Conservation (phyloP, 2,329 filamentous ascomycete species). For the Alternaria solani region DNA sequence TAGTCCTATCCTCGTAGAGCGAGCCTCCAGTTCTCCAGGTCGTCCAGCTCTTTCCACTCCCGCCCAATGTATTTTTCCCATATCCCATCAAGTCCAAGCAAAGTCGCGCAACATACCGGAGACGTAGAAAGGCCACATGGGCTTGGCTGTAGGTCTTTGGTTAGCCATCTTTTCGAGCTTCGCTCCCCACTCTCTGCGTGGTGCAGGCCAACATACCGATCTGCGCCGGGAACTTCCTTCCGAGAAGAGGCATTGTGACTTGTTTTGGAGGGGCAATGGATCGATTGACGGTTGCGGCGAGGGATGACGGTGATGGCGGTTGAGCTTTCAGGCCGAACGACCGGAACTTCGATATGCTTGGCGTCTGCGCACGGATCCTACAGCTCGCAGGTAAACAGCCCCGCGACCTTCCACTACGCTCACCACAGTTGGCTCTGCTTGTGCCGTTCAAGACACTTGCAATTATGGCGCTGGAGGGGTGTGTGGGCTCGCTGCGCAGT, state of each 20-base stretch:
- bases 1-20: conserved; percentile 19
- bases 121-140: conserved; percentile 91
- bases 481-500: conserved; percentile 67
- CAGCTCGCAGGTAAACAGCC: conserved; percentile 18
- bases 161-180: conserved; percentile 37
- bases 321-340: conserved; percentile 25
- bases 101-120: conserved; percentile 74
- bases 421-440: background rate
- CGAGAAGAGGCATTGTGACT: conserved; percentile 56
- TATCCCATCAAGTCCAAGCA: background rate
- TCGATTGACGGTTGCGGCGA: conserved; percentile 42
- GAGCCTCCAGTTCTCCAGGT: background rate
- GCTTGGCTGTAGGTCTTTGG: conserved; percentile 70
- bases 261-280: conserved; percentile 41
- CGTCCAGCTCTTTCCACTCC: conserved; percentile 17
- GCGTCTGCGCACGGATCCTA: conserved; percentile 31
- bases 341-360: conserved; percentile 39
- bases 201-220: conserved; percentile 53
- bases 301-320: conserved; percentile 36
- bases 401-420: conserved; percentile 20
- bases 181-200: conserved; percentile 3
- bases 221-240: conserved; percentile 61
- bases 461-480: conserved; percentile 60
- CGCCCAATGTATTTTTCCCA: conserved; percentile 5
- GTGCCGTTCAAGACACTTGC: background rate